Evolutionary conservation across 306 rosid species (phyloP), one percentile per base, ranked within the genome.

Genomic region (Trifolium subterraneum): DNA sequence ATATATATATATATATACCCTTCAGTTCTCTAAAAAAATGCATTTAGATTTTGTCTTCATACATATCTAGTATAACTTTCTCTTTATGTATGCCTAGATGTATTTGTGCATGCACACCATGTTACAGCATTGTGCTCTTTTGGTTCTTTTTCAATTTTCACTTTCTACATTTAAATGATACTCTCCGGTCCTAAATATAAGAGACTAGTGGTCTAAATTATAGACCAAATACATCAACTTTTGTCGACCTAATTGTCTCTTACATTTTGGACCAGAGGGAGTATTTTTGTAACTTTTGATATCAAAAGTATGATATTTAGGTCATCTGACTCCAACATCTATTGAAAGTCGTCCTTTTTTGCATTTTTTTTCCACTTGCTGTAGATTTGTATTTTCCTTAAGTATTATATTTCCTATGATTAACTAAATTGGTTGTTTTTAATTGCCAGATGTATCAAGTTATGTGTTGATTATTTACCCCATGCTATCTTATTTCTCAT

Each of bases 401-500:
- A 39, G 55, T 44, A 50, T 22, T 68, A 54, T 65, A 64, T 45
- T 68, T 71, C 60, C 18, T 58, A 16, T 27, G 62, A 47, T 59
- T n/a, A 63, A 27, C 48, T 74, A 23, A 63, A 13, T 63, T 62
- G 5, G 62, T 52, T 80, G 5, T 60, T 22, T 70, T 68, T 70
- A 10, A 18, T 27, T 10, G 39, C 33, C 52, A 48, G 29, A 79
- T 64, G 45, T 54, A 75, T 75, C 55, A 64, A 64, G 42, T 63
- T 50, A 42, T 76, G 70, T 39, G 59, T 73, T 74, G 70, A 75
- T 36, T 55, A 51, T 64, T 81, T 61, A 77, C 70, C 62, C 73
- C 45, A 45, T 78, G 59, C 64, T 81, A 39, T 79, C 62, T 74
- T 64, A 41, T 78, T 64, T 71, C 54, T 71, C 38, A 71, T 64